These are phyloP conservation scores for Tubosaeta brunneosetosa DNA, from an alignment of 768 basidiomycete species.

Conservation along the genomic window DNA sequence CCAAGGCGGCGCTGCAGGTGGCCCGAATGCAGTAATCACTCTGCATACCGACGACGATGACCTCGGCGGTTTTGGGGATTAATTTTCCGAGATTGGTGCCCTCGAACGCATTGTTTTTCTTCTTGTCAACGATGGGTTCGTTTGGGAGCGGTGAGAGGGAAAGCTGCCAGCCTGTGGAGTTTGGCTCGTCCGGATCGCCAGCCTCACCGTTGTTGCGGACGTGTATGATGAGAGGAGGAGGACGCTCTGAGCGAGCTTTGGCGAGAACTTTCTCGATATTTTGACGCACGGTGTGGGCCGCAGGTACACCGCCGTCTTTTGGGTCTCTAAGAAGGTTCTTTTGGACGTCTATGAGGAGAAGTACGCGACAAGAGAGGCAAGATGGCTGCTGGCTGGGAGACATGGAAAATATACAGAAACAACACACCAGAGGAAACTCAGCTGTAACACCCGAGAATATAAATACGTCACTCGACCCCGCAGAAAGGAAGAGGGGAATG, in stretches of 20 bases:
- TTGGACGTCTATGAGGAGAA: slow-evolving; percentile 60
- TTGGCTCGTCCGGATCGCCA: slow-evolving; percentile 57
- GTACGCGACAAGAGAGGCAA: slow-evolving; percentile 36
- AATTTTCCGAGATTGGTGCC: slow-evolving; percentile 50
- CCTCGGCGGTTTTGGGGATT: slow-evolving; percentile 51
- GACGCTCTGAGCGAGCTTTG: slow-evolving; percentile 43
- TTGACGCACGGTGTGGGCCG: slow-evolving; percentile 35
- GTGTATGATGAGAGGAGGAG: slow-evolving; percentile 58
- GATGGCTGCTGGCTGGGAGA: slow-evolving; percentile 16
- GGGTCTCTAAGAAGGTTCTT: slow-evolving; percentile 44
- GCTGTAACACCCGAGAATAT: slow-evolving; percentile 6
- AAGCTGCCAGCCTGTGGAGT: slow-evolving; percentile 58
- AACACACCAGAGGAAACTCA: neutral
- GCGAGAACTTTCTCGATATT: slow-evolving; percentile 50
- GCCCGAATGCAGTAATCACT: slow-evolving; percentile 57
- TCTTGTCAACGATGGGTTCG: slow-evolving; percentile 61
- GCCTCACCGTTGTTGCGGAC: slow-evolving; percentile 61
- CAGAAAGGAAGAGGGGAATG: neutral
- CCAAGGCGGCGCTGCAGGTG: slow-evolving; percentile 59
- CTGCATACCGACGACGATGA: slow-evolving; percentile 63
- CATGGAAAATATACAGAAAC: slow-evolving; percentile 10
- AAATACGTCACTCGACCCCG: slow-evolving; percentile 4
- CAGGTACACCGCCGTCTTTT: slow-evolving; percentile 50
- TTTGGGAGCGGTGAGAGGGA: slow-evolving; percentile 45
- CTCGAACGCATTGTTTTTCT: slow-evolving; percentile 66